Evolutionary conservation across 805 yeast genomes (phyloP), one percentile per base, ranked within the genome.

Genomic region (Candida odintsovae): DNA sequence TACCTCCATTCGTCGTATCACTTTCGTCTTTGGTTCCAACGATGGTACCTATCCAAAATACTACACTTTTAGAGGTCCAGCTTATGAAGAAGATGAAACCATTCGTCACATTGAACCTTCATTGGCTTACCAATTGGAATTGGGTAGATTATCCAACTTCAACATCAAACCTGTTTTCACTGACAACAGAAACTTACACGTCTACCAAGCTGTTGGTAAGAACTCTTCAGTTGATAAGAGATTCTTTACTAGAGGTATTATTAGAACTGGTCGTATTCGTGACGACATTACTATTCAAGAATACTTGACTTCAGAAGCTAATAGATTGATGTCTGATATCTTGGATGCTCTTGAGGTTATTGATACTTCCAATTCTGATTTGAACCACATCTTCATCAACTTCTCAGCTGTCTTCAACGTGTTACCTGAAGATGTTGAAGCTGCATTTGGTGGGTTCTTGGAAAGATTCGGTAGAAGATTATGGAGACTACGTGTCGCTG

Each of bases 81-180:
- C 76, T 33, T 94, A 86, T 64, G 61, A 58, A 31, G 99, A 94
- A 71, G 96, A 94, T 71, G 81, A 83, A 69, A 90, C 90, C 19
- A 86, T 94, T 65, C 90, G 99, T 73, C 97, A 94, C 66, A 90
- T 94, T 57, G 98, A 94, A 69, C 99, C 99, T 21, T 97, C 98
- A 38, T 76, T 92, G 60, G 98, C 99, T 44, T 94, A 82, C 86
- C 99, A 94, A 73, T 78, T 94, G 56, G 99, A 94, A 71, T 77
- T 94, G 53, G 92, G 88, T 60, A 83, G 98, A 71, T 76, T 94
- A 69, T 88, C 95, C 40, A 95, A 94, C 73, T 94, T 94, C 72
- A 83, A 88, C 71, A 88, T 92, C 70, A 89, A 85, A 66, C 98
- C 97, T 44, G 87, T 92, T 46, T 86, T 87, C 73, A 87, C 97